These are phyloP conservation scores for Ceriops tagal DNA, from an alignment of 345 rosid species.

Conservation along the genomic window DNA sequence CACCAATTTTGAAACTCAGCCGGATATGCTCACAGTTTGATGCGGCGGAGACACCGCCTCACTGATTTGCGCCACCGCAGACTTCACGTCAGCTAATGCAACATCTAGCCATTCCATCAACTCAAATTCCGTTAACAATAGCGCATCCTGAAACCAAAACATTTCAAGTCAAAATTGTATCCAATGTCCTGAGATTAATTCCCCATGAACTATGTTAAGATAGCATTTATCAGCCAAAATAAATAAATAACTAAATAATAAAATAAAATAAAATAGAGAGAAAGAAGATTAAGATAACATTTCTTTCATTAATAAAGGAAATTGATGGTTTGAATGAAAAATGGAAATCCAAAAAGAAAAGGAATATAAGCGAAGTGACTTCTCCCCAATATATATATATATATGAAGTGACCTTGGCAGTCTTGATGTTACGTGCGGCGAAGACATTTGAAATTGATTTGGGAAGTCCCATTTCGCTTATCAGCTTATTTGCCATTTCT, in stretches of 20 bases:
- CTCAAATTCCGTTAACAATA: constrained; percentile 69
- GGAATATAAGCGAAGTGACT: not conserved
- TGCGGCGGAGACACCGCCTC: constrained; percentile 55
- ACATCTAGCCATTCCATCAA: constrained; percentile 66
- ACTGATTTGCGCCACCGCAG: constrained; percentile 55
- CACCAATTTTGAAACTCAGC: not conserved
- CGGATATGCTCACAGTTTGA: constrained; percentile 43
- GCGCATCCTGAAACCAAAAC: constrained; percentile 48
- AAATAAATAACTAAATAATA: not conserved
- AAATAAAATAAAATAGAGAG: not conserved
- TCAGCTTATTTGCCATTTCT: constrained; percentile 63
- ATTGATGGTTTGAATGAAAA: not conserved
- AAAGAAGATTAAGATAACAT: not conserved
- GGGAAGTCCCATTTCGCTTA: constrained; percentile 60
- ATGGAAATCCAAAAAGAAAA: too few species aligned
- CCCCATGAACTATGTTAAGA: too few species aligned
- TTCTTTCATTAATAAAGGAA: too few species aligned
- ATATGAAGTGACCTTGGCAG: constrained; percentile 47
- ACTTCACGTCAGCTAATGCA: constrained; percentile 47
- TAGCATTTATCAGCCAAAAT: not conserved
- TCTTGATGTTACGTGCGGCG: constrained; percentile 67
- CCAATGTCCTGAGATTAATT: too few species aligned
- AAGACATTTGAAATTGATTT: constrained; percentile 51
- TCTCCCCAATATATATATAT: too few species aligned
- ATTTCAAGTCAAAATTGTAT: too few species aligned